Evolutionary conservation across 352 stramenopile species (phyloP), one percentile per base, ranked within the genome.

Genomic region (Globisporangium paddicum): DNA sequence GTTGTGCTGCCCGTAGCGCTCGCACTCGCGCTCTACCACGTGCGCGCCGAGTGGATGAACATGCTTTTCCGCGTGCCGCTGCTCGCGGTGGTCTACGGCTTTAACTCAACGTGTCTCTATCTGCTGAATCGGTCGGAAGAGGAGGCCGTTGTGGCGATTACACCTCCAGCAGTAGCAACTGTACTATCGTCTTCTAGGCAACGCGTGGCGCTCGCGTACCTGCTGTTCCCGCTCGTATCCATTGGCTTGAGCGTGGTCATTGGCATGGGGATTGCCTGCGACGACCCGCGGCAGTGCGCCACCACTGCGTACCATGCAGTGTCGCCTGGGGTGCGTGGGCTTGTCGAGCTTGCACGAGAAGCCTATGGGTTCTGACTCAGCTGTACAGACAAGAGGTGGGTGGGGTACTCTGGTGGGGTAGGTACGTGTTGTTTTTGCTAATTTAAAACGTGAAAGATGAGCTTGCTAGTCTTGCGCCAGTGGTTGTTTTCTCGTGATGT

Each of bases 41-140:
- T 93, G 21, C 75, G 84, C 23, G 71, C 74, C 30, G 80, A 87
- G 68, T 93, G 84, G 84, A 73, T 89, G 67, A 90, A 89, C 66
- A 91, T 93, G 81, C 55, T 91, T 18, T 76, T 90, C 26, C 75
- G 84, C 2, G 60, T 87, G 10, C 84, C 84, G 21, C 69, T 88
- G 30, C 49, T 90, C 47, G 64, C 82, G 5, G 62, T 89, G n/a
- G 75, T 91, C 38, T 86, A 89, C 60, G 76, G 68, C 28, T 90
- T 88, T 64, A 93, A 93, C 64, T 77, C 68, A 42, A 69, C 66
- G 19, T 64, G 76, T 48, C 55, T 90, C 2, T 87, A 82, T 64
- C 51, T 82, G 23, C 63, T 85, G 34, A 86, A 89, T 51, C 67
- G 58, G 52, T 75, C 44, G 25, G 46, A 62, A 41, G 56, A 48